A percentile compares a stretch with the other conserved stretches of the same genome.
Conservation (phyloP, 805 yeast genomes). For the Nakazawaea molendinolei region DNA sequence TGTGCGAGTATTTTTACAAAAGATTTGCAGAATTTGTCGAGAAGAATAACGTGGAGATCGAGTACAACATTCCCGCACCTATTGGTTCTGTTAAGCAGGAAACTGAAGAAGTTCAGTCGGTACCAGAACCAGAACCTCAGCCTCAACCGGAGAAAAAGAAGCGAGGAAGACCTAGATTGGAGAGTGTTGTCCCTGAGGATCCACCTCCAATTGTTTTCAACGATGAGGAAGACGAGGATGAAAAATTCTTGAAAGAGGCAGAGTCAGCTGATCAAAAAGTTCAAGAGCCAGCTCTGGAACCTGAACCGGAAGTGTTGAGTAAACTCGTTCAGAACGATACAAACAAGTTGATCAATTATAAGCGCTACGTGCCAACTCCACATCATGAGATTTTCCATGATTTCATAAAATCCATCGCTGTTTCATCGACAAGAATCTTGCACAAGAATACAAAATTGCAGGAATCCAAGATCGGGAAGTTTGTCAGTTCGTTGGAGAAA, state of each 20-base stretch:
- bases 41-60: neutral
- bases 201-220: conserved; percentile 15
- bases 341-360: conserved; percentile 7
- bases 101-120: conserved; percentile 14
- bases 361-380: neutral
- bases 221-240: conserved; percentile 11
- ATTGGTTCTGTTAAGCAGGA: neutral
- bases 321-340: conserved; percentile 6
- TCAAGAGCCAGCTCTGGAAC: conserved; percentile 7
- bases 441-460: conserved; percentile 6
- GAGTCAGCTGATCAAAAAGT: conserved; percentile 13
- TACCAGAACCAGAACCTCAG: conserved; percentile 15
- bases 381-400: conserved; percentile 3
- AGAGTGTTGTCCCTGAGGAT: conserved; percentile 11
- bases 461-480: conserved; percentile 6
- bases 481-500: conserved; percentile 1
- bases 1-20: conserved; percentile 45
- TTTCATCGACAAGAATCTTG: conserved; percentile 4
- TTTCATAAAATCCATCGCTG: conserved; percentile 8
- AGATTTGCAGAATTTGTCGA: conserved; percentile 25
- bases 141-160: conserved; percentile 15
- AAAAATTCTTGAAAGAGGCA: neutral
- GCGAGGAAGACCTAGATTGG: conserved; percentile 20
- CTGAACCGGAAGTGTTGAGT: conserved; percentile 7
- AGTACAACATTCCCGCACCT: conserved; percentile 7